phyloP scores from a whole-genome alignment of 192 early-diverging fungal genomes.

The Umbelopsis ramanniana region DNA sequence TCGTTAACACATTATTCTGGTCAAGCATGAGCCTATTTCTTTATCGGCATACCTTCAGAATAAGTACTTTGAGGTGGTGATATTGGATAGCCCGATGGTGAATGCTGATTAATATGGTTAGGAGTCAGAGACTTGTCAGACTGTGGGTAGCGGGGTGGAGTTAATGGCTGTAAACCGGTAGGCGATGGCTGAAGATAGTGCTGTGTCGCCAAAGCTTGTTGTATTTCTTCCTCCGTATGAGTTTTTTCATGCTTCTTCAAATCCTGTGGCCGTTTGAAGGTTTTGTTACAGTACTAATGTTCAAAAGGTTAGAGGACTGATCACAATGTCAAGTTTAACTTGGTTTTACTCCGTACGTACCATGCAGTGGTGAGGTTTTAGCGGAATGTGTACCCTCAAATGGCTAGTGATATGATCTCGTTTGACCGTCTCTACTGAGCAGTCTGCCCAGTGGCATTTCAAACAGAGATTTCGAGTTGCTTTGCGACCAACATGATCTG shows the following conservation, averaged over 20 bases:
- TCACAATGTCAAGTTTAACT: background rate
- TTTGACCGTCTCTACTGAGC: slow-evolving; percentile 74
- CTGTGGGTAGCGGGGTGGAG: slow-evolving; percentile 17
- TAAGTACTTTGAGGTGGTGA: slow-evolving; percentile 38
- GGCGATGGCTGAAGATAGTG: background rate
- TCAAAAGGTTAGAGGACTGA: background rate
- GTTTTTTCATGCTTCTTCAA: slow-evolving; percentile 91
- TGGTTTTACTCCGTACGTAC: slow-evolving; percentile 36
- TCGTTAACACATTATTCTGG: background rate
- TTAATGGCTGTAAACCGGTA: slow-evolving; percentile 11
- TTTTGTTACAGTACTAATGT: slow-evolving; percentile 65
- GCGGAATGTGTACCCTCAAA: slow-evolving; percentile 88
- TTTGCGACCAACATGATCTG: slow-evolving; percentile 92
- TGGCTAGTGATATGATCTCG: slow-evolving; percentile 99
- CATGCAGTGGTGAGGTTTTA: slow-evolving; percentile 87
- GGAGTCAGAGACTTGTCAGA: background rate
- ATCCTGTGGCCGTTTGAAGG: slow-evolving; percentile 93
- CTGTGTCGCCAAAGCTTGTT: background rate
- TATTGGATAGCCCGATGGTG: slow-evolving; percentile 25
- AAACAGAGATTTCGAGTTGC: slow-evolving; percentile 86
- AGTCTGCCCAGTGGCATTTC: slow-evolving; percentile 87
- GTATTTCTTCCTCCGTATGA: slow-evolving; percentile 56
- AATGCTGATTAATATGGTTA: background rate
- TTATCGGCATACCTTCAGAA: slow-evolving; percentile 31
- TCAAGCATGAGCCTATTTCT: background rate